These are phyloP conservation scores for Salix viminalis DNA, from an alignment of 345 rosid genomes.

Conservation along the genomic window DNA sequence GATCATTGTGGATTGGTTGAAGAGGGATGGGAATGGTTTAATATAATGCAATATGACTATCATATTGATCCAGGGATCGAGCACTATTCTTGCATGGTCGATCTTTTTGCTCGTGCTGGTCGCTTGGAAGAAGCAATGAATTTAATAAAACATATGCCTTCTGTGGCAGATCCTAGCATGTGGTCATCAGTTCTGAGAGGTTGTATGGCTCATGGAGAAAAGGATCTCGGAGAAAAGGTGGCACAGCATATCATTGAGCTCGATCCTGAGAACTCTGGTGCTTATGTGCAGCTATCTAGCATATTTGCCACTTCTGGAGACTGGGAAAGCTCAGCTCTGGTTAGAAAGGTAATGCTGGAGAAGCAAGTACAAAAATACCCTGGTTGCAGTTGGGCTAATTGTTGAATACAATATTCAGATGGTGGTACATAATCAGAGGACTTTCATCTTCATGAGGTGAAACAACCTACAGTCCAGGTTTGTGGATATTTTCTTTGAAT, in stretches of 20 bases:
- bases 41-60: conserved; percentile 49
- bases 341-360: conserved; percentile 47
- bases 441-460: neutral
- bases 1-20: conserved; percentile 79
- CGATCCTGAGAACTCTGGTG: conserved; percentile 71
- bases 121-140: conserved; percentile 54
- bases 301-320: conserved; percentile 69
- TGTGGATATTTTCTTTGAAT: neutral
- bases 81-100: conserved; percentile 75
- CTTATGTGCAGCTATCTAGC: conserved; percentile 65
- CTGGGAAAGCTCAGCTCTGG: conserved; percentile 66
- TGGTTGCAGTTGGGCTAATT: conserved; percentile 53
- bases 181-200: conserved; percentile 77
- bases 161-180: conserved; percentile 55
- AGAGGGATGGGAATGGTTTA: conserved; percentile 62
- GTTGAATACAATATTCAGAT: neutral
- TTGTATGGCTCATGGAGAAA: conserved; percentile 66
- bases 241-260: conserved; percentile 63
- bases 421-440: neutral
- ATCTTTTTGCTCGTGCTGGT: conserved; percentile 81
- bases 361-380: conserved; percentile 47
- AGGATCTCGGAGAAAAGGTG: conserved; percentile 58
- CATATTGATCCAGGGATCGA: conserved; percentile 61
- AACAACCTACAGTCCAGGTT: neutral
- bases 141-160: conserved; percentile 58